Conservation (phyloP, 495 filamentous ascomycete genomes). For the Annulohypoxylon nitens region DNA sequence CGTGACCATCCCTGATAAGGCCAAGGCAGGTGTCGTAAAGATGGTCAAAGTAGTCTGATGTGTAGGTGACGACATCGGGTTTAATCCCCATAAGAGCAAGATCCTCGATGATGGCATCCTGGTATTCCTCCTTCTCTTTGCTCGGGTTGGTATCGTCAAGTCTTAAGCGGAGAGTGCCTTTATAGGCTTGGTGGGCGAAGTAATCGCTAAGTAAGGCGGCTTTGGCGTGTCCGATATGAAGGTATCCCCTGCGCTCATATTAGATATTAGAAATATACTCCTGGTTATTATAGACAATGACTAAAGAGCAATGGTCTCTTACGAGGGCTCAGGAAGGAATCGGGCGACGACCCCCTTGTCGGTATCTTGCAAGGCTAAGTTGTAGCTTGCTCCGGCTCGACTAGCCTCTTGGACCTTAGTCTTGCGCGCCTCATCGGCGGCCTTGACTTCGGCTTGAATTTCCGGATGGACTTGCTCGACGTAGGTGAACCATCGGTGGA, state of each 20-base stretch:
- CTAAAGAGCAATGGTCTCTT: conserved; percentile 49
- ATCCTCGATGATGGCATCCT: conserved; percentile 90
- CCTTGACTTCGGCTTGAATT: conserved; percentile 68
- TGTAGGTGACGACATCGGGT: conserved; percentile 81
- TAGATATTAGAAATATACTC: conserved; percentile 6
- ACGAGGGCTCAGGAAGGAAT: conserved; percentile 97
- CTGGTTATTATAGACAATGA: neutral
- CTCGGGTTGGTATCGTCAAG: conserved; percentile 95
- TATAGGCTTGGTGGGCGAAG: conserved; percentile 91
- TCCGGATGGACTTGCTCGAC: conserved; percentile 84
- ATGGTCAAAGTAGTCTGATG: conserved; percentile 91
- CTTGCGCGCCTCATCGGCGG: conserved; percentile 71
- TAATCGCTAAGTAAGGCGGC: conserved; percentile 93
- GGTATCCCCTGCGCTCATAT: conserved; percentile 70
- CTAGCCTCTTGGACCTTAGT: conserved; percentile 79
- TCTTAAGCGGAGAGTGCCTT: conserved; percentile 83
- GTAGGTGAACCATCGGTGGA: conserved; percentile 90
- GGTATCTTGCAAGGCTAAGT: conserved; percentile 87
- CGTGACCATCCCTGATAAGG: conserved; percentile 85
- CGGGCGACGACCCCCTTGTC: conserved; percentile 93
- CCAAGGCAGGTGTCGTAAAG: conserved; percentile 81
- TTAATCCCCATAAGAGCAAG: conserved; percentile 87
- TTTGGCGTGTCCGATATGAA: conserved; percentile 95
- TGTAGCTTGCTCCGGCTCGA: conserved; percentile 89
- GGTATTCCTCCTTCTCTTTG: conserved; percentile 93